phyloP scores from a whole-genome alignment of 352 stramenopile species.

The Phytophthora sp. region DNA sequence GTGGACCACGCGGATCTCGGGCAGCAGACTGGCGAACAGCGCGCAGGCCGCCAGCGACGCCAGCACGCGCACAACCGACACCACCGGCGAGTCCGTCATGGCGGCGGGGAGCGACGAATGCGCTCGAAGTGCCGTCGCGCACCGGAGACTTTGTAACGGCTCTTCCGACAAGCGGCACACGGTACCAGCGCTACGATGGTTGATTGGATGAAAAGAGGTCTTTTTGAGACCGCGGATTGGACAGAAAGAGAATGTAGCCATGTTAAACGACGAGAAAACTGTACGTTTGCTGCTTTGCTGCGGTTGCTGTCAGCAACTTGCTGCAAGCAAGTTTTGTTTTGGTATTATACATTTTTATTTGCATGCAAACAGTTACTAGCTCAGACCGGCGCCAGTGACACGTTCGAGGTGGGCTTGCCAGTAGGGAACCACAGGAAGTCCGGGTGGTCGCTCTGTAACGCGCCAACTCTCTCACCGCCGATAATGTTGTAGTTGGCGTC shows the following conservation, averaged over 20 bases:
- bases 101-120: neutral
- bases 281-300: too few species aligned
- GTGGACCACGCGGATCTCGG: conserved; percentile 43
- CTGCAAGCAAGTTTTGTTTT: too few species aligned
- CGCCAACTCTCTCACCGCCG: conserved; percentile 40
- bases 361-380: too few species aligned
- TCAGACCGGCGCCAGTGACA: conserved; percentile 31
- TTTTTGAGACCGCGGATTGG: too few species aligned
- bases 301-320: too few species aligned
- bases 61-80: conserved; percentile 42
- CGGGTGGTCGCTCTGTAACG: conserved; percentile 32
- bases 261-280: too few species aligned
- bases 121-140: neutral
- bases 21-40: conserved; percentile 57
- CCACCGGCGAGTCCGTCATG: conserved; percentile 30
- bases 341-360: too few species aligned
- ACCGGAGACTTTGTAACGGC: too few species aligned
- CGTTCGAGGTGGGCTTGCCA: conserved; percentile 18
- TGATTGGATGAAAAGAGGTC: too few species aligned
- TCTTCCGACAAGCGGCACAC: too few species aligned
- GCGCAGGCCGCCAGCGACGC: conserved; percentile 50
- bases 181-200: too few species aligned
- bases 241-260: too few species aligned
- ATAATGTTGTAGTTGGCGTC: conserved; percentile 42
- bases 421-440: conserved; percentile 47